Percentiles rank a stretch among this genome's conserved stretches.
Conservation (phyloP, 2,329 filamentous ascomycete species). For the Botrytis deweyae region DNA sequence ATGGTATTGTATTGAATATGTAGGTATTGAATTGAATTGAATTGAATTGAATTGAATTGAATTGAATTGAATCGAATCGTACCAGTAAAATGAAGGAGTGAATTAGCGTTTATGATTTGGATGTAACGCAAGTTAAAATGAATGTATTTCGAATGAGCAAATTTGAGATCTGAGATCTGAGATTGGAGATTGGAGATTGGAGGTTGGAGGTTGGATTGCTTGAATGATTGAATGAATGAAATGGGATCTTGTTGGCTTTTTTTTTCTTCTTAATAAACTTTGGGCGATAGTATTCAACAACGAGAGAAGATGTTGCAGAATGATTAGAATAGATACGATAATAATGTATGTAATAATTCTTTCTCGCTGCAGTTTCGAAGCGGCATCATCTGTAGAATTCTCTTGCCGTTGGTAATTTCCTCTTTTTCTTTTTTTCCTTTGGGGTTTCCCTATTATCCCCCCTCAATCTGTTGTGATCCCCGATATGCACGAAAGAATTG, state of each 20-base stretch:
- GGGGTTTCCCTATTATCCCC: neutral
- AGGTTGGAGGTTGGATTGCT: neutral
- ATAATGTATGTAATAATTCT: neutral
- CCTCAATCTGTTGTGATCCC: conserved; percentile 1
- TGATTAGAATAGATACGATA: neutral
- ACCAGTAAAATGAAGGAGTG: conserved; percentile 2
- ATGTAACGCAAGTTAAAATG: neutral
- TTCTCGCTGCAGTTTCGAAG: conserved; percentile 1
- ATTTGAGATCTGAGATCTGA: neutral
- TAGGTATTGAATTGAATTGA: neutral
- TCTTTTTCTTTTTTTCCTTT: neutral
- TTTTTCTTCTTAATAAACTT: neutral
- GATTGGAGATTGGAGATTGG: neutral
- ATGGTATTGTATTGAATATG: neutral
- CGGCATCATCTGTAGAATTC: conserved; percentile 14
- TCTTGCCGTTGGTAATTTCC: conserved; percentile 16
- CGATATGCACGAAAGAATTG: neutral
- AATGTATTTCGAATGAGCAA: neutral
- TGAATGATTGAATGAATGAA: neutral
- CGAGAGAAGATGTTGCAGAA: neutral
- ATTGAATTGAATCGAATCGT: neutral
- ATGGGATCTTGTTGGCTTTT: neutral
- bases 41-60: neutral
- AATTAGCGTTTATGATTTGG: conserved; percentile 5
- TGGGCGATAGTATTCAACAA: conserved; percentile 3